Evolutionary conservation across 139 green algal genomes (phyloP).

Genomic region (Tetraselmis striata): DNA sequence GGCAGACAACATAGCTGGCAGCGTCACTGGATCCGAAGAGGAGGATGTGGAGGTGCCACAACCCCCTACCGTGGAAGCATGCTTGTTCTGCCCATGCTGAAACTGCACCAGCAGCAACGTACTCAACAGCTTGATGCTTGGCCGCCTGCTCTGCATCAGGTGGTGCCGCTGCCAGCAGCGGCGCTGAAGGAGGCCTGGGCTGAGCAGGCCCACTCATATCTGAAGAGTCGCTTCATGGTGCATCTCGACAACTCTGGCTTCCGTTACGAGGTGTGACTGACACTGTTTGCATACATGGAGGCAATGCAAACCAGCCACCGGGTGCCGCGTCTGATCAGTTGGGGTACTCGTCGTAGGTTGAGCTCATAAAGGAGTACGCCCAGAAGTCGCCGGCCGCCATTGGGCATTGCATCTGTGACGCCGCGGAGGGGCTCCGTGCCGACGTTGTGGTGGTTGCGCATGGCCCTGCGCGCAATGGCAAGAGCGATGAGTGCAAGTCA

Average conservation of each 20-base stretch:
- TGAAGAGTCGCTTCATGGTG: background rate
- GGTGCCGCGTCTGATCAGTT: too few species aligned
- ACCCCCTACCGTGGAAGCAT: too few species aligned
- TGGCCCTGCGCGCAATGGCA: background rate
- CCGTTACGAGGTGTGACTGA: too few species aligned
- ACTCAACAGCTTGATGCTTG: too few species aligned
- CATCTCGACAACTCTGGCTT: background rate
- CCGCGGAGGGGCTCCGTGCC: background rate
- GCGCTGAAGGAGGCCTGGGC: background rate
- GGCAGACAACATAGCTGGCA: background rate
- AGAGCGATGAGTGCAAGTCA: background rate
- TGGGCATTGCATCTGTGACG: background rate
- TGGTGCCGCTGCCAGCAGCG: background rate
- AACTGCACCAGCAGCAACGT: too few species aligned
- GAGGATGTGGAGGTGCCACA: background rate
- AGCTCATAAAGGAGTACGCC: background rate
- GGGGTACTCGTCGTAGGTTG: too few species aligned
- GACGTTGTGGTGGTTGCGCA: background rate
- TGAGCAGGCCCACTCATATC: background rate
- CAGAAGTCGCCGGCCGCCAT: background rate
- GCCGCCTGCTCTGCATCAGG: too few species aligned
- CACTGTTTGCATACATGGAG: too few species aligned
- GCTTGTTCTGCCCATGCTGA: too few species aligned
- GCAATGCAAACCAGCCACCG: too few species aligned
- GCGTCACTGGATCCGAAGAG: background rate